Evolutionary conservation across 1,139 yeast species (phyloP), one percentile per base, ranked within the genome.

Genomic region (Chernovozyma aurita): DNA sequence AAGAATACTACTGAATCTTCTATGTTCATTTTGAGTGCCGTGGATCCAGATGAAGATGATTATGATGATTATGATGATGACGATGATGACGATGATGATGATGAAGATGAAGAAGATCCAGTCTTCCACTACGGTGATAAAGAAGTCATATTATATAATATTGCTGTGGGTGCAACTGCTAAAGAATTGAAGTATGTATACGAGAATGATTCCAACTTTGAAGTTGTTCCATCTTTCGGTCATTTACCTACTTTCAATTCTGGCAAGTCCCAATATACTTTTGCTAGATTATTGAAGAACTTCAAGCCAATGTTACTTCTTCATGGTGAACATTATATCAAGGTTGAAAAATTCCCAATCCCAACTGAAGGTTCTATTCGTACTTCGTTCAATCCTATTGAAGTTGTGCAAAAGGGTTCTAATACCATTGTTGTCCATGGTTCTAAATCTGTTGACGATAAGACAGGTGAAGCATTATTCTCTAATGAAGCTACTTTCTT

Each of bases 321-420:
- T 52, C 97, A 92, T 59, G 98, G 98, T 44, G 98, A 92, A 65
- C 97, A 92, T 60, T 92, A 85, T 61, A 70, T 90, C 50, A 90
- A 80, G 63, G 64, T 92, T 46, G 75, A 75, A 49, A 78, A 83
- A 59, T 80, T 76, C 72, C 95, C 95, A 45, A 70, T 92, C 40
- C 95, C 96, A 46, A 77, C 85, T 4, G 78, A 75, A 41, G 92
- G 80, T 11, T 59, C 65, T 2, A 59, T 88, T 36, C 73, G 63
- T 44, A 85, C 95, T 14, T 69, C 73, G 30, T 73, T 77, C 43
- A 65, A 60, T 43, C 90, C 95, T 33, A 67, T 90, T 40, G 85
- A 85, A 28, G 78, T 86, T 17, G 62, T 84, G 24, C 94, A 87
- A 66, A 92, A 92, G 73, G 92, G 92, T 42, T 85, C 85, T 55